Percentiles rank a stretch among this genome's conserved stretches.
These are phyloP conservation scores for Gaeumannomyces sp. DNA, from an alignment of 2,329 filamentous ascomycete genomes.

Conservation along the genomic window DNA sequence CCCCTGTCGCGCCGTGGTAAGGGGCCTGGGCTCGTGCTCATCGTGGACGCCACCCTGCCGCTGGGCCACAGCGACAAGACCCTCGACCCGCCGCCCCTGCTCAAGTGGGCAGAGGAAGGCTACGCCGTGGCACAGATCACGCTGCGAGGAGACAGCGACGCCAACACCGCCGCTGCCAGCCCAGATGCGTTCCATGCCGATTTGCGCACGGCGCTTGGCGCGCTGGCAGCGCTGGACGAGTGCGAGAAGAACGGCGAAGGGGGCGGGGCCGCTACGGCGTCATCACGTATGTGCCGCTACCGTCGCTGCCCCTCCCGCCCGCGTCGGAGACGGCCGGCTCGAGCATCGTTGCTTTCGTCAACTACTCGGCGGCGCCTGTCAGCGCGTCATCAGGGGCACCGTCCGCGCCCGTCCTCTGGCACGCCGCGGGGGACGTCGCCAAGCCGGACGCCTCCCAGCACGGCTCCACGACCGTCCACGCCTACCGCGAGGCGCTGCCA, in stretches of 20 bases:
- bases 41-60: conserved; percentile 14
- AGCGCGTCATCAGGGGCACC: neutral
- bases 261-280: conserved; percentile 15
- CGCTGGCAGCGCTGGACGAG: conserved; percentile 16
- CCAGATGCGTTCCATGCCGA: conserved; percentile 26
- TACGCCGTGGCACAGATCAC: conserved; percentile 53
- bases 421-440: neutral
- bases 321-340: neutral
- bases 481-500: conserved; percentile 31
- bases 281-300: conserved; percentile 14
- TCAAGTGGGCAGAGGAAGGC: conserved; percentile 69
- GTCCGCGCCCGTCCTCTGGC: neutral
- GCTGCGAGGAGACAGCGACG: conserved; percentile 17
- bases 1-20: conserved; percentile 23
- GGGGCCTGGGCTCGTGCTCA: conserved; percentile 21
- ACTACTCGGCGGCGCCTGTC: neutral
- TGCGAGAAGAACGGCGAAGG: conserved; percentile 30
- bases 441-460: conserved; percentile 14
- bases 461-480: conserved; percentile 26
- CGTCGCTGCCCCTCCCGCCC: conserved; percentile 23
- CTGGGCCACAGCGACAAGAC: conserved; percentile 12
- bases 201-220: conserved; percentile 17
- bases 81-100: conserved; percentile 41
- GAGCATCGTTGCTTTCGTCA: neutral
- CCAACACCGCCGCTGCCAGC: conserved; percentile 14